Conservation (phyloP, 2,329 filamentous ascomycete species). For the Xylaria sp. region DNA sequence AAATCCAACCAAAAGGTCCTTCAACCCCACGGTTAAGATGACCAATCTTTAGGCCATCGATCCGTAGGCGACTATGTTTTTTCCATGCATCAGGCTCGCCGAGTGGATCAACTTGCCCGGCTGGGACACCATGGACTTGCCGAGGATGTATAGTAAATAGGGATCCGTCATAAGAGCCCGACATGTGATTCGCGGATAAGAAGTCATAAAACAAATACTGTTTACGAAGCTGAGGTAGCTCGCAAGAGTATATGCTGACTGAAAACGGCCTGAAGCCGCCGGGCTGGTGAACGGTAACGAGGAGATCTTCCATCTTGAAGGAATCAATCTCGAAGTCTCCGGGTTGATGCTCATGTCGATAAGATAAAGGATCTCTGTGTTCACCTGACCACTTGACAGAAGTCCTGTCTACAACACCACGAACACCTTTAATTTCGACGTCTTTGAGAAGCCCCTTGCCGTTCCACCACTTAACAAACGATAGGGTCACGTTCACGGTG, state of each 20-base stretch:
- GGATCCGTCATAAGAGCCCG: slow-evolving; percentile 93
- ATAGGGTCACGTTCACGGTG: slow-evolving; percentile 94
- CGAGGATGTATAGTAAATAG: slow-evolving; percentile 97
- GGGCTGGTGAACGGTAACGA: slow-evolving; percentile 93
- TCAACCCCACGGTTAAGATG: slow-evolving; percentile 94
- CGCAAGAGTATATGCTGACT: slow-evolving; percentile 95
- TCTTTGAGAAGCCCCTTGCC: slow-evolving; percentile 91
- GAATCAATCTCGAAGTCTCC: slow-evolving; percentile 98
- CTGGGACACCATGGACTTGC: slow-evolving; percentile 84
- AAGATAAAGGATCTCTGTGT: slow-evolving; percentile 82
- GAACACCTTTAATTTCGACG: slow-evolving; percentile 92
- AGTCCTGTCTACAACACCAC: slow-evolving; percentile 91
- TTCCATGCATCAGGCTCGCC: slow-evolving; percentile 84
- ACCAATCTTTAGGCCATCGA: slow-evolving; percentile 94
- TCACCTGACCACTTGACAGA: slow-evolving; percentile 78
- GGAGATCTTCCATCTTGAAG: slow-evolving; percentile 94
- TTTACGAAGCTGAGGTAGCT: slow-evolving; percentile 90
- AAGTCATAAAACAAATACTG: slow-evolving; percentile 99
- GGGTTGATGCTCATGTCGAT: slow-evolving; percentile 85
- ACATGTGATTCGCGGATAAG: slow-evolving; percentile 94
- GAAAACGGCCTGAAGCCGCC: slow-evolving; percentile 92
- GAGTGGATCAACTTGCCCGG: slow-evolving; percentile 69
- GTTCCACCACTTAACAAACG: slow-evolving; percentile 99
- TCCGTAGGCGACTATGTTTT: slow-evolving; percentile 91
- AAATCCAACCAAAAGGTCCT: slow-evolving; percentile 97